Base-by-base conservation (phyloP, 179 eudicot species). In the Heliamphora pulchella region DNA sequence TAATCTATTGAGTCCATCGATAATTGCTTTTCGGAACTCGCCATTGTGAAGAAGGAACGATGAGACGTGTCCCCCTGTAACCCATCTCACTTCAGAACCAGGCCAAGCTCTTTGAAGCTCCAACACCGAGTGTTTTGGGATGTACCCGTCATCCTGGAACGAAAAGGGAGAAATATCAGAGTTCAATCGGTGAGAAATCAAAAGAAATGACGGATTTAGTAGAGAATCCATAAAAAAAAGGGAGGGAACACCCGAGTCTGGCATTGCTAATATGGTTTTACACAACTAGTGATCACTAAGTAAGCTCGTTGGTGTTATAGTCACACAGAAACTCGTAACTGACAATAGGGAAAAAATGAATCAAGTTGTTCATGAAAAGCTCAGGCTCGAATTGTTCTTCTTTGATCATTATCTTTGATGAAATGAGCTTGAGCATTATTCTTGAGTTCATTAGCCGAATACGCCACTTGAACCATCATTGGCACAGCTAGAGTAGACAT, bases 31-130 rank as follows among this genome's bases (percentile, higher is more conserved):
- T 46, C 99, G 92, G 63, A 96, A 96, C 75, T 88, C 91, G 20
- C 84, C 91, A 59, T 88, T 92, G 86, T 94, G 99, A 78, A 96
- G 97, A 71, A 96, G 86, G 82, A 94, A 91, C 48, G 99, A 96
- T 3, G 99, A 94, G 44, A 96, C 99, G 50, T 96, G 99, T 14
- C 99, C 99, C 3, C 99, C 99, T 0, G 81, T 88, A 65, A 96
- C 99, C 99, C 99, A 96, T 84, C 99, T 93, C 86, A 96, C 97
- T 89, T 96, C 99, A 15, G 98, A 96, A 17, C 99, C 97, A 1
- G 99, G 99, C 99, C 99, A 96, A 15, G 99, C 99, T 83, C 85
- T 92, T 87, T 96, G 93, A 77, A 96, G 96, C 85, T 96, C 97
- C 85, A 94, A 76, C 48, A 96, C 98, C 0, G 99, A 94, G 89